A percentile compares a stretch with the other conserved stretches of the same genome.
Evolutionary conservation across 345 rosid genomes (phyloP).

Genomic region (Heritiera fomes): DNA sequence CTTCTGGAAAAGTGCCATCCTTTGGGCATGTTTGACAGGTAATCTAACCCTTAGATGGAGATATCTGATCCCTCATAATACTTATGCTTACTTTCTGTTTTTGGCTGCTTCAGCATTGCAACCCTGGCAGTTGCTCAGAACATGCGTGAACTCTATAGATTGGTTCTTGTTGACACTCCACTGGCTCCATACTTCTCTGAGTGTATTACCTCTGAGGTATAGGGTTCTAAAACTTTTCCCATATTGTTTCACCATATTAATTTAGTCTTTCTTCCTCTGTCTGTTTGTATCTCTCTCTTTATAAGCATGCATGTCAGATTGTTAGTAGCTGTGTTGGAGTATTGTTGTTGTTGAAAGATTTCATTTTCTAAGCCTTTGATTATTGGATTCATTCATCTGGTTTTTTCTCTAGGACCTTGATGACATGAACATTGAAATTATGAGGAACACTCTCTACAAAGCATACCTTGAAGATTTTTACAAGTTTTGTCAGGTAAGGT

Average conservation of each 20-base stretch:
- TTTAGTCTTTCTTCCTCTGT: neutral
- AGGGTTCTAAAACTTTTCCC: neutral
- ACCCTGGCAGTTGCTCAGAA: slow-evolving; percentile 98
- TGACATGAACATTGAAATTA: slow-evolving; percentile 96
- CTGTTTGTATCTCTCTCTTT: neutral
- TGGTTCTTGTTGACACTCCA: slow-evolving; percentile 99
- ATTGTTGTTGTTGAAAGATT: neutral
- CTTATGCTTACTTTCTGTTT: neutral
- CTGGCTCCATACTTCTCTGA: slow-evolving; percentile 98
- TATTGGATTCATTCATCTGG: neutral
- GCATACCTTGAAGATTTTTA: slow-evolving; percentile 97
- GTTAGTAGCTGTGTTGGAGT: neutral
- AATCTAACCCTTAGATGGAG: neutral
- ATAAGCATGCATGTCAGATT: neutral
- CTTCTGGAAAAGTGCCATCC: slow-evolving; percentile 97
- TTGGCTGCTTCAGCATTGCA: slow-evolving; percentile 65
- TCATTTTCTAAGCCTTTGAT: slow-evolving; percentile 4
- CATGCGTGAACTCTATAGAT: slow-evolving; percentile 93
- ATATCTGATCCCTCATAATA: neutral
- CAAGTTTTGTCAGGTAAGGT: slow-evolving; percentile 87
- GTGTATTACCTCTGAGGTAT: slow-evolving; percentile 98
- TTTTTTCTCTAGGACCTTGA: slow-evolving; percentile 71
- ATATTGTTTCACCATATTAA: neutral
- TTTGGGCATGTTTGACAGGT: slow-evolving; percentile 99
- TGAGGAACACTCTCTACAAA: slow-evolving; percentile 96